A percentile compares a stretch with the other conserved stretches of the same genome.
Evolutionary conservation across 495 filamentous ascomycete species (phyloP).

Genomic region (Talaromyces proteolyticus): DNA sequence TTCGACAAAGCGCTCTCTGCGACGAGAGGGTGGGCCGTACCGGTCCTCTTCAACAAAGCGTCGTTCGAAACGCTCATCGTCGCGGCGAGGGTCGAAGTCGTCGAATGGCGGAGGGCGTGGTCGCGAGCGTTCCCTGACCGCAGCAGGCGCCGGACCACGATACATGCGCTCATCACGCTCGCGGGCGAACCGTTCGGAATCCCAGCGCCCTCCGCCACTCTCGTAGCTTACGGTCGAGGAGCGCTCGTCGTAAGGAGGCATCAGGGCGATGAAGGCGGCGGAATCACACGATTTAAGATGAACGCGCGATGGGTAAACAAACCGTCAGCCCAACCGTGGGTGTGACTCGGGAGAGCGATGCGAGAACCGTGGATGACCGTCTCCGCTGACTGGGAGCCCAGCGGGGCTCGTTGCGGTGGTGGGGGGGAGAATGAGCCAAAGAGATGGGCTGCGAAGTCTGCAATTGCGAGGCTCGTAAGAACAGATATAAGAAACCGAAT

Average conservation of each 20-base stretch:
- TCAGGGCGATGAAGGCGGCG: conserved; percentile 5
- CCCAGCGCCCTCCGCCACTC: conserved; percentile 27
- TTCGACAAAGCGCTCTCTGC: conserved; percentile 39
- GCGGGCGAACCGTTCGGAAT: conserved; percentile 39
- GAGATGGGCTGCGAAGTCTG: conserved; percentile 1
- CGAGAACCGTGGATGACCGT: conserved; percentile 23
- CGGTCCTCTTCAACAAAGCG: conserved; percentile 50
- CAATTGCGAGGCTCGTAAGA: neutral
- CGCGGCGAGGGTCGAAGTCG: conserved; percentile 31
- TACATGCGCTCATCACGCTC: conserved; percentile 38
- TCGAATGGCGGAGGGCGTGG: neutral
- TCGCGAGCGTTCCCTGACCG: conserved; percentile 33
- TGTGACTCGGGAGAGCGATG: conserved; percentile 4
- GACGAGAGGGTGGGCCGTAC: conserved; percentile 48
- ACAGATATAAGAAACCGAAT: too few species aligned
- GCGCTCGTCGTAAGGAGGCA: conserved; percentile 45
- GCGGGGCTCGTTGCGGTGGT: neutral
- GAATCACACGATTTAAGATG: neutral
- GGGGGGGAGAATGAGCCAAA: conserved; percentile 9
- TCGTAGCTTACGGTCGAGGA: conserved; percentile 35
- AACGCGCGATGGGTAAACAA: too few species aligned
- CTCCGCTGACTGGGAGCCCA: conserved; percentile 20
- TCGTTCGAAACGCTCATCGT: conserved; percentile 46
- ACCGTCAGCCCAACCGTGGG: conserved; percentile 8
- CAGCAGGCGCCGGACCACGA: conserved; percentile 32